Evolutionary conservation across 768 basidiomycete species (phyloP).

Genomic region (Pholiota molesta): DNA sequence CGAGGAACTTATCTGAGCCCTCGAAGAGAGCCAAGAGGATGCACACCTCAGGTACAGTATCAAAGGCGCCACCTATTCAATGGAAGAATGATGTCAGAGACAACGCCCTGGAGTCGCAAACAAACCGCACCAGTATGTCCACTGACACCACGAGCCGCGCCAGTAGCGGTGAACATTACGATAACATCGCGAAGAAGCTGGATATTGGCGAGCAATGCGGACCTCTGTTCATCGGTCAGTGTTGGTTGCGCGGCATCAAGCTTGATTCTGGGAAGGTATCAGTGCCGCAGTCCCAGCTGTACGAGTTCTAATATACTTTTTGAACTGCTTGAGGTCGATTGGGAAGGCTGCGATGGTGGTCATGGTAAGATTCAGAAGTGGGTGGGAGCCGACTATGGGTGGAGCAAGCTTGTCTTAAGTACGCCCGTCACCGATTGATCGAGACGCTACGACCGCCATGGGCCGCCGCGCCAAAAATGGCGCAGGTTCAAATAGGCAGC

Average conservation of each 20-base stretch:
- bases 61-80: conserved; percentile 59
- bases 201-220: conserved; percentile 67
- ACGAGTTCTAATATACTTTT: conserved; percentile 49
- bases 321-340: conserved; percentile 76
- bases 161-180: conserved; percentile 84
- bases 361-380: conserved; percentile 18
- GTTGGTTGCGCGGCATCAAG: conserved; percentile 72
- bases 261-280: conserved; percentile 49
- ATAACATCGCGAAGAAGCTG: conserved; percentile 84
- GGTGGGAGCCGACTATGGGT: conserved; percentile 2
- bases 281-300: neutral
- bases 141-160: conserved; percentile 83
- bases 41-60: conserved; percentile 85
- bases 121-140: conserved; percentile 72
- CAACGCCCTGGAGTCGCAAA: conserved; percentile 2
- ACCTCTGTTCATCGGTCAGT: conserved; percentile 65
- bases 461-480: neutral
- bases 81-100: conserved; percentile 4
- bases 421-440: neutral
- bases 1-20: conserved; percentile 60
- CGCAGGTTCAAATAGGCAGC: neutral
- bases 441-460: neutral
- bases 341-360: conserved; percentile 54
- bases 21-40: conserved; percentile 78
- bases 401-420: neutral